These are phyloP conservation scores for Dacryopinax spathularia DNA, from an alignment of 768 basidiomycete species.

Conservation along the genomic window DNA sequence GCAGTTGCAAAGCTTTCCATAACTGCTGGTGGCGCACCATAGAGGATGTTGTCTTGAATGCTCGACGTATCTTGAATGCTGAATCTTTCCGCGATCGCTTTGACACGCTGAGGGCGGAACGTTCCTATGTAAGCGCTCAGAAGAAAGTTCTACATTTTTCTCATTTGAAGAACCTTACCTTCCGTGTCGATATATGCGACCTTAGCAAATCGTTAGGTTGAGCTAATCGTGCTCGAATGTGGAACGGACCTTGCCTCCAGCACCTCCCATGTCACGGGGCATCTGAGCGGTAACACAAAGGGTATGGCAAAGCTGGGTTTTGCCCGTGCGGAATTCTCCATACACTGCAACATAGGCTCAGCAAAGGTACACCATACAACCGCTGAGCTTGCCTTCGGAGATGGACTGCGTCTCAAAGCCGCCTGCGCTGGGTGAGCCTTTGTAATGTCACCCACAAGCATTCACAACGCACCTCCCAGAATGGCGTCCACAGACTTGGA, in stretches of 20 bases:
- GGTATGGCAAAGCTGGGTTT: constrained; percentile 91
- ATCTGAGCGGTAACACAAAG: constrained; percentile 85
- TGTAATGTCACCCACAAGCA: not conserved
- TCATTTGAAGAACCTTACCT: constrained; percentile 31
- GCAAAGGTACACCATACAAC: not conserved
- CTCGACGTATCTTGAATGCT: constrained; percentile 75
- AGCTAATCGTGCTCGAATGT: not conserved
- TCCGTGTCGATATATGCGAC: constrained; percentile 90
- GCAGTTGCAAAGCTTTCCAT: not conserved
- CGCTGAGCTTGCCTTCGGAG: constrained; percentile 50
- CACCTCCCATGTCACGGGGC: constrained; percentile 79
- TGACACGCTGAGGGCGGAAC: constrained; percentile 87
- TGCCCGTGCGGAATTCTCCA: constrained; percentile 91
- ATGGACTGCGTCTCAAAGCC: constrained; percentile 88
- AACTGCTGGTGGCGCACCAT: constrained; percentile 35
- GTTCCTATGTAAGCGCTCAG: constrained; percentile 40
- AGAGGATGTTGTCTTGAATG: constrained; percentile 72
- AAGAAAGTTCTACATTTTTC: constrained; percentile 17
- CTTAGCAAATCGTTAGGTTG: constrained; percentile 23
- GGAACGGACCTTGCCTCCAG: constrained; percentile 62
- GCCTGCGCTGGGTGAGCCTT: constrained; percentile 33
- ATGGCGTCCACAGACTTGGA: constrained; percentile 83
- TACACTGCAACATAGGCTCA: constrained; percentile 42
- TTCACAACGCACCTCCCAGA: constrained; percentile 49
- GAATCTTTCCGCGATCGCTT: constrained; percentile 80